These are phyloP conservation scores for Lycium ferocissimum DNA, from an alignment of 257 asterid genomes.

Conservation along the genomic window DNA sequence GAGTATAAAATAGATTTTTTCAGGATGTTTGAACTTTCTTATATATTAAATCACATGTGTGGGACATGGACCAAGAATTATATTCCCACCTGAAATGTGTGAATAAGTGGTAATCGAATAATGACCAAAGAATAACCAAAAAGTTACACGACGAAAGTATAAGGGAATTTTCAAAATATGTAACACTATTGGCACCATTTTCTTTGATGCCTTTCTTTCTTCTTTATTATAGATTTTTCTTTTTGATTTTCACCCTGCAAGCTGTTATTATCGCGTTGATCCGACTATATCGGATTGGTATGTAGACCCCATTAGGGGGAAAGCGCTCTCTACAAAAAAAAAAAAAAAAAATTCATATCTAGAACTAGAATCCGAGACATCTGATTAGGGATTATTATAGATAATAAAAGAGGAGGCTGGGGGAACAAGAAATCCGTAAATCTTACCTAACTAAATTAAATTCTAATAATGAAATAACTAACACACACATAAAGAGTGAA, in stretches of 20 bases:
- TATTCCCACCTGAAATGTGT: not conserved
- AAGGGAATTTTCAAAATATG: constrained; percentile 6
- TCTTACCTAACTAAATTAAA: constrained; percentile 52
- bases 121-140: not conserved
- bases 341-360: too few relatives aligned
- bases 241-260: too few relatives aligned
- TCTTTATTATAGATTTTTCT: not conserved
- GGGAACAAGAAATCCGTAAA: constrained; percentile 51
- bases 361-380: too few relatives aligned
- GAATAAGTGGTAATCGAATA: not conserved
- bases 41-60: not conserved
- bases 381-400: not conserved
- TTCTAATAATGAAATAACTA: constrained; percentile 42
- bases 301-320: too few relatives aligned
- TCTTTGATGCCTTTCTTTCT: constrained; percentile 35
- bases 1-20: not conserved
- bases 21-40: not conserved
- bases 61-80: not conserved
- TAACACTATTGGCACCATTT: not conserved
- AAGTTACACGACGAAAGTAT: not conserved
- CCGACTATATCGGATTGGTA: too few relatives aligned
- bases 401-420: constrained; percentile 32
- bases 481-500: constrained; percentile 31
- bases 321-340: too few relatives aligned
- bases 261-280: too few relatives aligned